A percentile compares a stretch with the other conserved stretches of the same genome.
These are phyloP conservation scores for Takashimella tepidaria DNA, from an alignment of 1,284 basidiomycete genomes.

Conservation along the genomic window DNA sequence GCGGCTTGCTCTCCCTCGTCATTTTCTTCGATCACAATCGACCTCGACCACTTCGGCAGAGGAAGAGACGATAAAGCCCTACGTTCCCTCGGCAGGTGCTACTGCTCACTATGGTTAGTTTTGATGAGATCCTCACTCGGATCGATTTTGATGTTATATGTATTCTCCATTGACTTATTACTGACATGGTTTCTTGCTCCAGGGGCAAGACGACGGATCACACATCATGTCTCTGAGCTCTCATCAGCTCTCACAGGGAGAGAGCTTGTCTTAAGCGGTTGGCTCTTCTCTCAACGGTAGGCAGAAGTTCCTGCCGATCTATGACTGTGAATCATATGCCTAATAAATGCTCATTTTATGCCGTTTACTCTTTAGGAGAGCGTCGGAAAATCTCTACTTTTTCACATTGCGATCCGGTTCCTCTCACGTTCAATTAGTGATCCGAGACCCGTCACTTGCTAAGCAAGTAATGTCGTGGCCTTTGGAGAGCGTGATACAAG, in stretches of 20 bases:
- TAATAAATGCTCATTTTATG: neutral
- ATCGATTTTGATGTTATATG: too few relatives aligned
- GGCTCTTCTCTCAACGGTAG: slow-evolving; percentile 48
- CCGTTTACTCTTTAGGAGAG: slow-evolving; percentile 60
- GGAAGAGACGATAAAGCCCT: slow-evolving; percentile 13
- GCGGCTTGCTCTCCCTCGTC: neutral
- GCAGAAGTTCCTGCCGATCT: too few relatives aligned
- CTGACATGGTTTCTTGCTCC: too few relatives aligned
- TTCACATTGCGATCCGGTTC: slow-evolving; percentile 67
- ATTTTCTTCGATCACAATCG: neutral
- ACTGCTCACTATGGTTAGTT: slow-evolving; percentile 27
- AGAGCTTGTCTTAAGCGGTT: slow-evolving; percentile 66
- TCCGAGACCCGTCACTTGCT: slow-evolving; percentile 42
- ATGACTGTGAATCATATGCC: too few relatives aligned
- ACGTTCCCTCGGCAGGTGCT: slow-evolving; percentile 5
- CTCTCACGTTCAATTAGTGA: slow-evolving; percentile 69
- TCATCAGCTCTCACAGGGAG: slow-evolving; percentile 55
- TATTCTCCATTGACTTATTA: too few relatives aligned
- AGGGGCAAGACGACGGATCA: slow-evolving; percentile 39
- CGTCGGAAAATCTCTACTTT: slow-evolving; percentile 42
- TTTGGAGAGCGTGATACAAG: slow-evolving; percentile 67
- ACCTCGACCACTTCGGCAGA: neutral
- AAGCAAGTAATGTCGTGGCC: slow-evolving; percentile 59
- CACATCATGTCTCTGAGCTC: slow-evolving; percentile 64
- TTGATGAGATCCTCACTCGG: too few relatives aligned